Evolutionary conservation across 176 grass and related monocot genomes (phyloP).

Genomic region (Ananas comosus): DNA sequence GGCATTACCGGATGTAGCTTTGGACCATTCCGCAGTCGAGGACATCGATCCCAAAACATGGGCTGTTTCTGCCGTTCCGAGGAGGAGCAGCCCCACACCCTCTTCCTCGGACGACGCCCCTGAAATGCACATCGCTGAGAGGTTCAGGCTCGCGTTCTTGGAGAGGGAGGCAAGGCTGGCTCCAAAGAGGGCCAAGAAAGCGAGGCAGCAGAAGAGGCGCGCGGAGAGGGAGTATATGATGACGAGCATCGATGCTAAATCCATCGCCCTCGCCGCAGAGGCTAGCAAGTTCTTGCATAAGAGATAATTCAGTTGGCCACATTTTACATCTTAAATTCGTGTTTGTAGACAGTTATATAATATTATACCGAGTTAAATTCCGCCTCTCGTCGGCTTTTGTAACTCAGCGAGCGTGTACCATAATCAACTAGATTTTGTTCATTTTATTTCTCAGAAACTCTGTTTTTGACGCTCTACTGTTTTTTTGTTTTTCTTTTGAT

Average conservation of each 20-base stretch:
- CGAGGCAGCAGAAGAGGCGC: slow-evolving; percentile 57
- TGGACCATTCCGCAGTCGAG: slow-evolving; percentile 53
- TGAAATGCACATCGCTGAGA: slow-evolving; percentile 60
- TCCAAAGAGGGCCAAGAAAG: slow-evolving; percentile 73
- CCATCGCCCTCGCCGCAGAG: slow-evolving; percentile 55
- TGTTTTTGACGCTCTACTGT: too few species aligned
- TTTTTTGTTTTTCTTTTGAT: too few species aligned
- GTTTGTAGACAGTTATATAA: not conserved
- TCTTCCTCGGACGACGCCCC: slow-evolving; percentile 12
- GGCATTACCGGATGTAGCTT: slow-evolving; percentile 46
- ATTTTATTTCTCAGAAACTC: too few species aligned
- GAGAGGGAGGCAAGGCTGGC: slow-evolving; percentile 73
- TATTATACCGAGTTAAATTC: not conserved
- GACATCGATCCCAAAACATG: slow-evolving; percentile 85
- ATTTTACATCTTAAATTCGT: not conserved
- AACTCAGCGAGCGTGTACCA: too few species aligned
- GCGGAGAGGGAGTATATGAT: slow-evolving; percentile 57
- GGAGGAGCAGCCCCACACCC: not conserved
- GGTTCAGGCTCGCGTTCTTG: slow-evolving; percentile 70
- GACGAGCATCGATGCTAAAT: slow-evolving; percentile 57
- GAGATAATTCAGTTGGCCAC: slow-evolving; percentile 12
- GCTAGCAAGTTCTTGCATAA: slow-evolving; percentile 61
- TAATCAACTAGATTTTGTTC: too few species aligned
- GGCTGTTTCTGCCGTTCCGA: slow-evolving; percentile 38
- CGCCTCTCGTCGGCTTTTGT: too few species aligned